Conservation (phyloP, 345 rosid species). For the Eucalyptus tenuipes region DNA sequence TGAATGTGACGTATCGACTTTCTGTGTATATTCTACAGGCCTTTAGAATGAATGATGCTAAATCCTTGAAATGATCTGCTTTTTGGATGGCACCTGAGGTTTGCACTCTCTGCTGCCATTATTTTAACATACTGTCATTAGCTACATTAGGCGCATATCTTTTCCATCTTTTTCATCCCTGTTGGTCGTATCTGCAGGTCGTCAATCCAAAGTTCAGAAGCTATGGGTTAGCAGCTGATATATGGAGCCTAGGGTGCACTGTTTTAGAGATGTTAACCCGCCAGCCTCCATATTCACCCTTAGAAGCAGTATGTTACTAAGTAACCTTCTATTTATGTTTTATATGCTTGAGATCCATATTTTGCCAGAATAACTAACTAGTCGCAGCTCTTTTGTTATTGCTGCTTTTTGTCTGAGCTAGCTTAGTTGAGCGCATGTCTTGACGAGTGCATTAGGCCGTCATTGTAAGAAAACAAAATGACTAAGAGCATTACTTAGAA, state of each 20-base stretch:
- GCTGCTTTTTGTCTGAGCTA: not conserved
- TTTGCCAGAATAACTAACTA: not conserved
- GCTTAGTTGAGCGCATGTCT: not conserved
- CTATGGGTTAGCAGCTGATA: constrained; percentile 72
- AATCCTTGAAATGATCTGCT: constrained; percentile 12
- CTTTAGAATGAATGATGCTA: constrained; percentile 32
- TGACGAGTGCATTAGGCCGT: not conserved
- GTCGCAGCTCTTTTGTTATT: not conserved
- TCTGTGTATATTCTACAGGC: not conserved
- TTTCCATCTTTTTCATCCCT: not conserved
- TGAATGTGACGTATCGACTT: not conserved
- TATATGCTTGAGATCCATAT: not conserved
- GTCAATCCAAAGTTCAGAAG: constrained; percentile 47
- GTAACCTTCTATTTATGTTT: not conserved
- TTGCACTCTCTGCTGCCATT: not conserved
- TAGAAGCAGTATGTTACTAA: constrained; percentile 48
- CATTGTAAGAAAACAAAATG: not conserved
- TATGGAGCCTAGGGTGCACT: constrained; percentile 95
- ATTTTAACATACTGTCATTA: not conserved
- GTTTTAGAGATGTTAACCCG: constrained; percentile 77
- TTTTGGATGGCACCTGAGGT: not conserved
- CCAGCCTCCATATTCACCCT: constrained; percentile 41
- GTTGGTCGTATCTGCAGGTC: constrained; percentile 25
- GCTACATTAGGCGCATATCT: not conserved
- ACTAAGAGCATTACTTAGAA: not conserved